phyloP scores from a whole-genome alignment of 345 rosid species.

The Populus pruinosa region DNA sequence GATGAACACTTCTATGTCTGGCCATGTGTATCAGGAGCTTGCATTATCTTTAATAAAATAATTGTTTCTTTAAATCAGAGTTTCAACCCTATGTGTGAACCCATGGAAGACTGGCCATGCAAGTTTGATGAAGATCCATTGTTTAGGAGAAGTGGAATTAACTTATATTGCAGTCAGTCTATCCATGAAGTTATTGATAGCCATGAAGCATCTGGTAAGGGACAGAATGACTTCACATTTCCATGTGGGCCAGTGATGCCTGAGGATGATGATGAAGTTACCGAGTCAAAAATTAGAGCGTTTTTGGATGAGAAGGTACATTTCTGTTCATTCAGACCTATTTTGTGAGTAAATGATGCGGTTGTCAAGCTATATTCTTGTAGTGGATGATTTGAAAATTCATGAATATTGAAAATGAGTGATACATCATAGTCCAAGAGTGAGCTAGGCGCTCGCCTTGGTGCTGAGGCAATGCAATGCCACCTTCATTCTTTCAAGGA shows the following conservation, averaged over 20 bases:
- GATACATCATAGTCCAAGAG: not conserved
- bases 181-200: constrained; percentile 25
- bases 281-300: constrained; percentile 31
- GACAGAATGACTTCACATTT: constrained; percentile 46
- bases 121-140: constrained; percentile 51
- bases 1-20: constrained; percentile 17
- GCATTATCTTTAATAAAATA: not conserved
- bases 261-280: constrained; percentile 35
- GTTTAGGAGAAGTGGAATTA: constrained; percentile 33
- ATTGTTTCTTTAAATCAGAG: constrained; percentile 49
- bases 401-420: not conserved
- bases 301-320: constrained; percentile 39
- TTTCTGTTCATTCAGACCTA: not conserved
- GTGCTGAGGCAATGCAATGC: not conserved
- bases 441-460: not conserved
- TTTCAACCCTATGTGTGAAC: constrained; percentile 80
- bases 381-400: not conserved
- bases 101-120: constrained; percentile 73
- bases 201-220: constrained; percentile 33
- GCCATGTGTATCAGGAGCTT: constrained; percentile 2
- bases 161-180: constrained; percentile 36
- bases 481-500: not conserved
- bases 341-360: constrained; percentile 11
- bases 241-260: constrained; percentile 30
- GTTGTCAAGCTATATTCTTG: not conserved